Evolutionary conservation across 2,329 filamentous ascomycete species (phyloP).

Genomic region (Sporothrix inflata): DNA sequence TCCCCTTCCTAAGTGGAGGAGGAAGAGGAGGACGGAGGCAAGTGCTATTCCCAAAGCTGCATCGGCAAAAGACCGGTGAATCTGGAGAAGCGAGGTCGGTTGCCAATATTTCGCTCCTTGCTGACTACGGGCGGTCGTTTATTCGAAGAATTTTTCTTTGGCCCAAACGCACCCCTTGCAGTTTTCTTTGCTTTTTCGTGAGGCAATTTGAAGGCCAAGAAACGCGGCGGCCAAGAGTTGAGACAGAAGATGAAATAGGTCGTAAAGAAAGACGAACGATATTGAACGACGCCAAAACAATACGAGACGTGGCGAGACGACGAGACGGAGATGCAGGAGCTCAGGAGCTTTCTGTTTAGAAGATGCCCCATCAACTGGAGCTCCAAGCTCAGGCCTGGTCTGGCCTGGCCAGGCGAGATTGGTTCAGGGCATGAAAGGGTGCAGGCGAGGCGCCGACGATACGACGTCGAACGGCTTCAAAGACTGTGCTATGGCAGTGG

Average conservation of each 20-base stretch:
- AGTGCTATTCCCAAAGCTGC: conserved; percentile 1
- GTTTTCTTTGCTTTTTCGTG: background rate
- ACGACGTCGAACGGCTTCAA: background rate
- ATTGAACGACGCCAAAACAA: background rate
- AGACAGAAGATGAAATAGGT: background rate
- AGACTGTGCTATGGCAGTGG: background rate
- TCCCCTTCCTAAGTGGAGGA: conserved; percentile 8
- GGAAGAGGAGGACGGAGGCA: too few species aligned
- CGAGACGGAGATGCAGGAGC: background rate
- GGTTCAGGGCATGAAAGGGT: background rate
- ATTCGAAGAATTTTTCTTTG: background rate
- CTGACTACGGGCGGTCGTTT: background rate
- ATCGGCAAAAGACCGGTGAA: background rate
- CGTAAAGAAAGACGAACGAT: background rate
- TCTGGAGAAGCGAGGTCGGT: background rate
- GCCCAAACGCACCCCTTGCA: background rate
- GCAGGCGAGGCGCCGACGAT: conserved; percentile 1
- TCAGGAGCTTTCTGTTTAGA: background rate
- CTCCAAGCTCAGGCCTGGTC: background rate
- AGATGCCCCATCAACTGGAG: background rate
- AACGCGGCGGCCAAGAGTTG: conserved; percentile 7
- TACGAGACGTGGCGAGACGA: background rate
- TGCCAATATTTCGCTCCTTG: background rate
- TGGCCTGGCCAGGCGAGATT: conserved; percentile 1
- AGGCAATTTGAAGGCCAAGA: conserved; percentile 4